Evolutionary conservation across 2,329 filamentous ascomycete genomes (phyloP).

Genomic region (Diplodia seriata): DNA sequence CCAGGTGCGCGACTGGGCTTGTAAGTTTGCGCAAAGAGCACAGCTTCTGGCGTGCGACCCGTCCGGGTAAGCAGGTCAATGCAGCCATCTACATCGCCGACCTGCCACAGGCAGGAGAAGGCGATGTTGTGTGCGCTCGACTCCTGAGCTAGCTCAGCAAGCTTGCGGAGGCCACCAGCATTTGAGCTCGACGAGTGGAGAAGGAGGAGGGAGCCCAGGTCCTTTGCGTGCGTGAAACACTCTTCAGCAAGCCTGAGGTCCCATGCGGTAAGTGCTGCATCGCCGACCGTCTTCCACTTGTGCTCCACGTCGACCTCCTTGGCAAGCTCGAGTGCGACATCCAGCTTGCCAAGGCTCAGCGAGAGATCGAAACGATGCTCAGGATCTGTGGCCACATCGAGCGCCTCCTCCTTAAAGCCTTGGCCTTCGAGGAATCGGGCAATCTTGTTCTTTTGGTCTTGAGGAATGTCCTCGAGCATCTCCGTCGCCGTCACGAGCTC

Average conservation of each 20-base stretch:
- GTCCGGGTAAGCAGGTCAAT: constrained; percentile 81
- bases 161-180: constrained; percentile 71
- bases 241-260: constrained; percentile 87
- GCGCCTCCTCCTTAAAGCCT: constrained; percentile 92
- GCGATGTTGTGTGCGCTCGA: constrained; percentile 88
- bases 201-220: constrained; percentile 86
- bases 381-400: constrained; percentile 91
- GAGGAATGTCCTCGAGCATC: constrained; percentile 80
- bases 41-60: constrained; percentile 81
- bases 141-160: constrained; percentile 77
- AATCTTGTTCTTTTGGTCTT: constrained; percentile 97
- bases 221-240: constrained; percentile 90
- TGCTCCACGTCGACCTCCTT: constrained; percentile 86
- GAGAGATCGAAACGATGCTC: constrained; percentile 98
- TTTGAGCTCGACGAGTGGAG: constrained; percentile 88
- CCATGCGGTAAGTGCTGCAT: constrained; percentile 86
- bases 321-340: constrained; percentile 85
- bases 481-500: constrained; percentile 92
- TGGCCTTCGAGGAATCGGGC: constrained; percentile 97
- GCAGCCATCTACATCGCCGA: constrained; percentile 82
- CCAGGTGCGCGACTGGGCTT: constrained; percentile 77
- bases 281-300: constrained; percentile 98
- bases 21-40: constrained; percentile 93
- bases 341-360: constrained; percentile 79
- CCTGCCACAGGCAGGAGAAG: constrained; percentile 87